Conservation (phyloP, 306 rosid genomes). For the Hylodesmum podocarpum region DNA sequence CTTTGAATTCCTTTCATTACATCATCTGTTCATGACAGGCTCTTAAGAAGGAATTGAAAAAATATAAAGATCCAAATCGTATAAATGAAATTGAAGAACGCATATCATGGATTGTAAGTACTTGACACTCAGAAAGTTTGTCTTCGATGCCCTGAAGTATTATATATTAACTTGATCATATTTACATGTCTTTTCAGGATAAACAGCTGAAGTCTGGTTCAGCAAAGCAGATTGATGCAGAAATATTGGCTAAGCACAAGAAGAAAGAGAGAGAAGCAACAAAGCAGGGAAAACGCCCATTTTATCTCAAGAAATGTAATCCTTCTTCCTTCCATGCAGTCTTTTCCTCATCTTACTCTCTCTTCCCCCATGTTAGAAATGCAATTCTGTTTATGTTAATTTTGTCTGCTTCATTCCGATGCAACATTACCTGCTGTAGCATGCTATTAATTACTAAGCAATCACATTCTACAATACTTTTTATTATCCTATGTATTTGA, state of each 20-base stretch:
- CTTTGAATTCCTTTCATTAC: conserved; percentile 1
- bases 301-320: conserved; percentile 68
- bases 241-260: conserved; percentile 65
- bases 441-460: background rate
- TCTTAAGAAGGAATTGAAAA: conserved; percentile 55
- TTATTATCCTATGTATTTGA: background rate
- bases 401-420: background rate
- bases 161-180: background rate
- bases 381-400: background rate
- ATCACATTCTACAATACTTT: background rate
- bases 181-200: conserved; percentile 48
- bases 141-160: conserved; percentile 15
- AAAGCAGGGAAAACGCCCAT: conserved; percentile 73
- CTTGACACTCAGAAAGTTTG: background rate
- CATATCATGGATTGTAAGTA: conserved; percentile 67
- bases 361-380: background rate
- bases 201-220: conserved; percentile 60
- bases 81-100: conserved; percentile 51
- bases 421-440: background rate
- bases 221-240: conserved; percentile 41
- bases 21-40: conserved; percentile 40
- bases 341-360: background rate
- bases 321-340: background rate
- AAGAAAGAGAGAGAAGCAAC: conserved; percentile 79
- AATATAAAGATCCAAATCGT: conserved; percentile 46